phyloP scores from a whole-genome alignment of 2,329 filamentous ascomycete genomes.

The Fusarium longipes region DNA sequence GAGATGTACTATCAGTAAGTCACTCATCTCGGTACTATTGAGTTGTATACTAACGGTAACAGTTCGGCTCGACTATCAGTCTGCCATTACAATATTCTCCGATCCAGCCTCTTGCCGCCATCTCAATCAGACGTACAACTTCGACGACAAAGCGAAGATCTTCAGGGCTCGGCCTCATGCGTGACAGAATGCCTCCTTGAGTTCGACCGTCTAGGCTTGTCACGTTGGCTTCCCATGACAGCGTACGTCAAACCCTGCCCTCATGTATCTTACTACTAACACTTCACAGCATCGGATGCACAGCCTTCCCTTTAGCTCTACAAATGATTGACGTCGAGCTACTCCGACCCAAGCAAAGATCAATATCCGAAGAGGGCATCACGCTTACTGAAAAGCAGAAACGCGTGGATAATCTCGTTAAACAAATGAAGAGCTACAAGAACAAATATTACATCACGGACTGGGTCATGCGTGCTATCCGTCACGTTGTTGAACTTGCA shows the following conservation, averaged over 20 bases:
- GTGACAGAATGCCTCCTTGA: conserved; percentile 40
- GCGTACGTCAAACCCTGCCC: conserved; percentile 16
- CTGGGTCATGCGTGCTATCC: conserved; percentile 40
- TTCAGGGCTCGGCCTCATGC: conserved; percentile 37
- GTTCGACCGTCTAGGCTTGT: conserved; percentile 30
- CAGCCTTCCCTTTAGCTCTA: conserved; percentile 35
- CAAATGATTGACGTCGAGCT: conserved; percentile 44
- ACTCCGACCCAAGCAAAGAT: conserved; percentile 13
- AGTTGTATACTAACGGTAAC: rapidly evolving
- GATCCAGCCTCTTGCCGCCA: conserved; percentile 26
- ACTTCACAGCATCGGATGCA: conserved; percentile 32
- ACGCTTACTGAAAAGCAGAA: conserved; percentile 30
- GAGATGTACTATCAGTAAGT: conserved; percentile 47
- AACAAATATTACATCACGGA: conserved; percentile 42
- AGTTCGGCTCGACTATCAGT: conserved; percentile 39
- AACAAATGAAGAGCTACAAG: conserved; percentile 41
- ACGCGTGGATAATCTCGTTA: conserved; percentile 36
- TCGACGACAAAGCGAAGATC: conserved; percentile 40
- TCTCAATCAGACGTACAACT: conserved; percentile 8
- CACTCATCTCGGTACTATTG: rapidly evolving
- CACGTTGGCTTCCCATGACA: conserved; percentile 43
- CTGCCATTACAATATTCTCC: conserved; percentile 42
- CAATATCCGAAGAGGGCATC: not conserved
- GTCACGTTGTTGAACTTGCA: conserved; percentile 37
- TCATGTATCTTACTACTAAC: not conserved